A percentile compares a stretch with the other conserved stretches of the same genome.
Conservation (phyloP, 1,284 basidiomycete genomes). For the Ganoderma boninense region DNA sequence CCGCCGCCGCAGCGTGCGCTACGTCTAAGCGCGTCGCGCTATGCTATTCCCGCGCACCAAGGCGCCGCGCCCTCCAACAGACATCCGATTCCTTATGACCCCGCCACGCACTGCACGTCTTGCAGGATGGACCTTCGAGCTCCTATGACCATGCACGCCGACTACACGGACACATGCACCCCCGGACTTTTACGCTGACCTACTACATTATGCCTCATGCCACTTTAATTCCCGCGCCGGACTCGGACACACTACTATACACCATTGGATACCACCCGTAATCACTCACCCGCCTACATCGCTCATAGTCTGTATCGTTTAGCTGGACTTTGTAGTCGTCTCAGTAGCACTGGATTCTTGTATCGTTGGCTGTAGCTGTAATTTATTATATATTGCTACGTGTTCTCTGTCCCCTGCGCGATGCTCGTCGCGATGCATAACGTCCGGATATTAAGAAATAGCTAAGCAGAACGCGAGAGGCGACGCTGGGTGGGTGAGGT, state of each 20-base stretch:
- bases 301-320: neutral
- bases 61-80: neutral
- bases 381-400: neutral
- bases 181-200: neutral
- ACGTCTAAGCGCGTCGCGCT: conserved; percentile 18
- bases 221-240: neutral
- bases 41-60: neutral
- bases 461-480: too few species aligned
- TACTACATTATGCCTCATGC: neutral
- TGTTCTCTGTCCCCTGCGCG: neutral
- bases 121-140: neutral
- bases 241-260: neutral
- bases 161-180: neutral
- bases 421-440: neutral
- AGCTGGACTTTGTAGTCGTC: neutral
- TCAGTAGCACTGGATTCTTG: neutral
- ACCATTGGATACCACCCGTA: neutral
- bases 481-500: too few species aligned
- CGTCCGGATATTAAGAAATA: too few species aligned
- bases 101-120: neutral
- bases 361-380: neutral
- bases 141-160: neutral
- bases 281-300: neutral
- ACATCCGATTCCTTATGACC: neutral
- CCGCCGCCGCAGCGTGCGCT: conserved; percentile 57